These are phyloP conservation scores for Microbotryum saponariae DNA, from an alignment of 1,284 basidiomycete species.

Conservation along the genomic window DNA sequence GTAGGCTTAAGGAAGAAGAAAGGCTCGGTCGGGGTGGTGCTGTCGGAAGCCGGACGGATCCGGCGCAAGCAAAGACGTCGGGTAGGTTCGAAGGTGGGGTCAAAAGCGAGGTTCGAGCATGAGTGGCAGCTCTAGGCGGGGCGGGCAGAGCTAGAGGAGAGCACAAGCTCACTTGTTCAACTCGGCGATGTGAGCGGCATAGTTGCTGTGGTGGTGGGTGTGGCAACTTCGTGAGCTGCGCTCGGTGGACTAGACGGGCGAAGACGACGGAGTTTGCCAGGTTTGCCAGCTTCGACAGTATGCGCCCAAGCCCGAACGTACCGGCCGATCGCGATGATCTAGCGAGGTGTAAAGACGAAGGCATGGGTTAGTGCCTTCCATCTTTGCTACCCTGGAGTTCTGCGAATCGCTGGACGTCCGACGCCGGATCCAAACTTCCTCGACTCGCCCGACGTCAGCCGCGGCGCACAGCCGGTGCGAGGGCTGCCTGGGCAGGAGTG, in stretches of 20 bases:
- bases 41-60: slow-evolving; percentile 91
- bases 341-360: background rate
- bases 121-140: too few species aligned
- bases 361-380: background rate
- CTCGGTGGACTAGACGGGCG: background rate
- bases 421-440: too few species aligned
- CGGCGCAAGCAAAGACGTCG: slow-evolving; percentile 33
- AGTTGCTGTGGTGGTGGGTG: slow-evolving; percentile 11
- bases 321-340: slow-evolving; percentile 25
- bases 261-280: background rate
- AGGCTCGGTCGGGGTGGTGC: slow-evolving; percentile 76
- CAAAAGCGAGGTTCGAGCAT: too few species aligned
- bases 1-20: slow-evolving; percentile 99
- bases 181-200: slow-evolving; percentile 32
- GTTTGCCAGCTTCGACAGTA: background rate
- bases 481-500: background rate
- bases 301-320: background rate
- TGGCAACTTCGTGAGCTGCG: background rate
- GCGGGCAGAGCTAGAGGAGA: too few species aligned
- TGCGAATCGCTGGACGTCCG: too few species aligned
- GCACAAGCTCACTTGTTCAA: slow-evolving; percentile 20
- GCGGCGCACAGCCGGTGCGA: too few species aligned
- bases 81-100: too few species aligned
- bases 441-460: too few species aligned
- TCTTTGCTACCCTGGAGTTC: background rate